Percentiles rank a stretch among this genome's conserved stretches.
phyloP scores from a whole-genome alignment of 2,329 filamentous ascomycete genomes.

The Diplodia sapinea region DNA sequence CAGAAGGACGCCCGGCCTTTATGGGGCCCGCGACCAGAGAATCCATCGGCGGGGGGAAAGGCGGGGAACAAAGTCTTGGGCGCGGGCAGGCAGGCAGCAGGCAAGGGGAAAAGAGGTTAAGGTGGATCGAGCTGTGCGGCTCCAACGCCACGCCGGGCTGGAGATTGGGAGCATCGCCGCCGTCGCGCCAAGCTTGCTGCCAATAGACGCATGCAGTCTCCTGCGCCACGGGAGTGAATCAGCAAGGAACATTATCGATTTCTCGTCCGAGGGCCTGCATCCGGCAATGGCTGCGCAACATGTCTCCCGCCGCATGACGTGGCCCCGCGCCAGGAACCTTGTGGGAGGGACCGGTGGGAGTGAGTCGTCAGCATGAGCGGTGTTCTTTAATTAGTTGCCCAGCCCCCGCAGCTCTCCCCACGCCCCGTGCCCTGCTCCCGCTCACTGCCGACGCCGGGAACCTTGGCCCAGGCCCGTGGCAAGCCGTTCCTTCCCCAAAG shows the following conservation, averaged over 20 bases:
- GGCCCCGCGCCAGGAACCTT: neutral
- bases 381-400: neutral
- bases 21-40: too few relatives aligned
- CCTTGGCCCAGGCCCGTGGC: neutral
- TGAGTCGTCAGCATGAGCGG: neutral
- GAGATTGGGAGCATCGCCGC: neutral
- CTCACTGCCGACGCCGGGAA: too few relatives aligned
- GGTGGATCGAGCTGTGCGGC: constrained; percentile 13
- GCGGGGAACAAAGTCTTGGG: constrained; percentile 5
- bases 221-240: neutral
- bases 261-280: neutral
- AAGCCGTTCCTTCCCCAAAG: neutral
- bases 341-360: too few relatives aligned
- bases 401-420: neutral
- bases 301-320: neutral
- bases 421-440: neutral
- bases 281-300: neutral
- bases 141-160: neutral
- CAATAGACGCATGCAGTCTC: too few relatives aligned
- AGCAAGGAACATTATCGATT: neutral
- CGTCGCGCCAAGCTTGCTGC: neutral
- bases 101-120: neutral
- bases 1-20: neutral
- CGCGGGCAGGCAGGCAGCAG: neutral
- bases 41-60: constrained; percentile 4